Base-by-base conservation (phyloP, 768 basidiomycete species). In the Lyophyllum semitale region DNA sequence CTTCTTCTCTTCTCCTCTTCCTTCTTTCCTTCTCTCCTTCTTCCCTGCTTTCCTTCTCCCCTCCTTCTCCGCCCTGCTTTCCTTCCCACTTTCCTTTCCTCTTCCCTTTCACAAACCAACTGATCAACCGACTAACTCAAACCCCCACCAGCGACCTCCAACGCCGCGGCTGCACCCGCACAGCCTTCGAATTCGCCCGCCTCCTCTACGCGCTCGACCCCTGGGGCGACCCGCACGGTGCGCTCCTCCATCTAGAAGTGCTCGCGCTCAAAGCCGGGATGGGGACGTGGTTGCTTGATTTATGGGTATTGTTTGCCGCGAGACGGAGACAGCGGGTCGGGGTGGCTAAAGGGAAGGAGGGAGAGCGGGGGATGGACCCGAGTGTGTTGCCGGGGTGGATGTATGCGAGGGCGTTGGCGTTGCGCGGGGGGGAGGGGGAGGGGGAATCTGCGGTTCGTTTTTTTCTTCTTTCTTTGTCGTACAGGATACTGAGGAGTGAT, bases 151-250 rank as follows among this genome's bases (percentile, higher is more conserved):
- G 91, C 8, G 90, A 95, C 59, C 77, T 97, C 4, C 88, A 91
- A 54, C 84, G 93, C n/a, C 77, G 96, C 37, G 97, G 96, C 0
- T 93, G 93, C 62, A 83, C 88, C 50, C 83, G 93, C 17, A 94
- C 96, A 0, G 85, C 93, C 0, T 96, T 97, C 69, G 94, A 97
- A 66, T 95, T 94, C 63, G 85, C 92, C 0, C 83, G 89, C n/a
- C 79, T 98, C 2, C 74, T 98, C 48, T 87, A 90, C 55, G 84
- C 87, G 8, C 78, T 98, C 0, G 94, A 97, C 65, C 93, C 95
- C 0, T 82, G 82, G 73, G 77, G 76, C n/a, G 95, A 96, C 63
- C 95, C 95, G 0, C 95, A 97, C 63, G 95, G 93, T 1, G 82
- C 88, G 1, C 72, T 89, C 1, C 74, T 95, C 12, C 88, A 93